These are phyloP conservation scores for Hondaea fermentalgiana DNA, from an alignment of 108 stramenopile species.

Conservation along the genomic window DNA sequence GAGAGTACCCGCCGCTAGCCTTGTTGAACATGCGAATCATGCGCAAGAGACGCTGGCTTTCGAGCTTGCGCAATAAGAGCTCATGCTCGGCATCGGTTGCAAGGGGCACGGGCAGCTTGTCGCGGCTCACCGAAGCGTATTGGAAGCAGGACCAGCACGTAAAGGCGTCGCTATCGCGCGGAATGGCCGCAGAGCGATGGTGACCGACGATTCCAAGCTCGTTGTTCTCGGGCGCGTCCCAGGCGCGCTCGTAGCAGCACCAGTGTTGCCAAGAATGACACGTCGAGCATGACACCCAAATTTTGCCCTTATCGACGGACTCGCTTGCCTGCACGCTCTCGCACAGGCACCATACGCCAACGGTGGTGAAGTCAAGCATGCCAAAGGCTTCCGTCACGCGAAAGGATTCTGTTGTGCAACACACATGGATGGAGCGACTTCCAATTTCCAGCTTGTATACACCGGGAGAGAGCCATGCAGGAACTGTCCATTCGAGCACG, in stretches of 20 bases:
- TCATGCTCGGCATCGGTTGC: not conserved
- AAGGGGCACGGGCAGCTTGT: not conserved
- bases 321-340: not conserved
- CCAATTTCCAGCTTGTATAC: not conserved
- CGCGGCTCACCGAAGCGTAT: not conserved
- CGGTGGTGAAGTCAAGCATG: not conserved
- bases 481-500: not conserved
- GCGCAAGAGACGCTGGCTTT: not conserved
- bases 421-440: not conserved
- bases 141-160: constrained; percentile 14
- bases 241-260: not conserved
- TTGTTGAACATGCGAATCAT: constrained; percentile 4
- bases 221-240: not conserved
- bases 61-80: not conserved
- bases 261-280: constrained; percentile 18
- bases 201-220: not conserved
- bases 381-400: not conserved
- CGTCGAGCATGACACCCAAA: not conserved
- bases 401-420: not conserved
- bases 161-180: not conserved
- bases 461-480: not conserved
- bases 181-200: not conserved
- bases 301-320: not conserved
- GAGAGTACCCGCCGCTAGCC: not conserved
- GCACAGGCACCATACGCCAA: not conserved